These are phyloP conservation scores for Populus hybrid DNA, from an alignment of 441 rosid genomes.

Conservation along the genomic window DNA sequence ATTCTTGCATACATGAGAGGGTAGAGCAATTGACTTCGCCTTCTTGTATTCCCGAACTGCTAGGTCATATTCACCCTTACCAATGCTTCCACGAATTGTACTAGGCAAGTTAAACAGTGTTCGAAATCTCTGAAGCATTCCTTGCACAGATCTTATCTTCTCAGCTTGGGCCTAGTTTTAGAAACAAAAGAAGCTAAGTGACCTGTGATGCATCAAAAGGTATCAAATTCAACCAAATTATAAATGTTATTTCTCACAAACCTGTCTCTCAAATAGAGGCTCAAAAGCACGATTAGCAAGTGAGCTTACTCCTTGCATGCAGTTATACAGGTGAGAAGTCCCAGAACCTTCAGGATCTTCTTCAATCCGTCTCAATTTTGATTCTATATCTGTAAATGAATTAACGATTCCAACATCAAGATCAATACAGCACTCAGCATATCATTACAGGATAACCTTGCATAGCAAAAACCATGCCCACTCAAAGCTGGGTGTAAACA, in stretches of 20 bases:
- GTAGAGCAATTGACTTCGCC: constrained; percentile 94
- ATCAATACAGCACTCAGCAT: constrained; percentile 3
- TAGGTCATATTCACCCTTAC: constrained; percentile 96
- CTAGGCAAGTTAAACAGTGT: constrained; percentile 92
- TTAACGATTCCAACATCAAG: constrained; percentile 24
- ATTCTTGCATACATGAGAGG: constrained; percentile 74
- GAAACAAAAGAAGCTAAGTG: constrained; percentile 19
- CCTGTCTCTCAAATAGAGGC: constrained; percentile 99
- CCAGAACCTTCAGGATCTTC: constrained; percentile 98
- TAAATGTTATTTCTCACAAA: constrained; percentile 28
- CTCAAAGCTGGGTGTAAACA: constrained; percentile 13
- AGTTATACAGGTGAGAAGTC: constrained; percentile 74
- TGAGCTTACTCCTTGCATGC: constrained; percentile 82
- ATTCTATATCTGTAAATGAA: constrained; percentile 70
- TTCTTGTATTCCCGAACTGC: constrained; percentile 99
- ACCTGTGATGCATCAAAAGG: constrained; percentile 4
- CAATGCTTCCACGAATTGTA: constrained; percentile 83
- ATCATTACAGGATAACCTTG: constrained; percentile 1
- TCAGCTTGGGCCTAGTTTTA: constrained; percentile 86
- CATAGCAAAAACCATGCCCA: constrained; percentile 6
- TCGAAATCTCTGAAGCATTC: constrained; percentile 97
- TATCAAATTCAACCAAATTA: constrained; percentile 17
- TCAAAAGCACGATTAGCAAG: constrained; percentile 82
- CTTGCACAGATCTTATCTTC: constrained; percentile 98
- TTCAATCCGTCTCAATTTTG: constrained; percentile 89